Evolutionary conservation across 805 yeast genomes (phyloP), one percentile per base, ranked within the genome.

Genomic region (Limtongia smithiae): DNA sequence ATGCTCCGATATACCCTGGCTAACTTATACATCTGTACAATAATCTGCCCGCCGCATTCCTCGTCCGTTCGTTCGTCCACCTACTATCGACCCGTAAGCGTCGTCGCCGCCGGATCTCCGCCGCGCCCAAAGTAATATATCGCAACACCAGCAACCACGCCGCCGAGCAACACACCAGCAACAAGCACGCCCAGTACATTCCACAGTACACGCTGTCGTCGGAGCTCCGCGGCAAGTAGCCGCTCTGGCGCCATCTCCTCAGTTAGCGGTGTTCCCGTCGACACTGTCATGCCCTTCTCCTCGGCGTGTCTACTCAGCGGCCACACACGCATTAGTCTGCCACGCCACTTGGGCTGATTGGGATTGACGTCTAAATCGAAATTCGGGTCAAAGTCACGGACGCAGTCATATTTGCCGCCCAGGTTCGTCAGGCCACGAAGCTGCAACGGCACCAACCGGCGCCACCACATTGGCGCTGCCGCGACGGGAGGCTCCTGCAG

Each of bases 121-220:
- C 57, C 54, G 4, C 30, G 40, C 7, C 52, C 52, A 34, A 38
- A 52, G 32, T 33, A 45, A 32, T 52, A 52, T 5, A 52, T 48
- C 32, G 36, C 48, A 17, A 52, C 57, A 9, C 57, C 57, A 6
- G 57, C 54, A 27, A 50, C 22, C 5, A 52, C 54, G 3, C 57
- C 57, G 18, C 54, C 57, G 11, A 52, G 35, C 39, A 52, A 20
- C 3, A 52, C 45, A 8, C 48, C 44, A 4, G 48, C 41, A 24
- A 48, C 25, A 34, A 52, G 34, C n/a, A 49, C 22, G 2, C 49
- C 54, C 25, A 45, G 35, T 22, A 49, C 40, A 21, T 52, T 38
- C 50, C 51, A 52, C 22, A 52, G 17, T 21, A 52, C 21, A 11
- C 37, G 41, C 42, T 49, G 45, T 9, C 54, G 46, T 9, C 48